Base-by-base conservation (phyloP, 495 filamentous ascomycete genomes). In the Hyphodiscus hymeniophilus region DNA sequence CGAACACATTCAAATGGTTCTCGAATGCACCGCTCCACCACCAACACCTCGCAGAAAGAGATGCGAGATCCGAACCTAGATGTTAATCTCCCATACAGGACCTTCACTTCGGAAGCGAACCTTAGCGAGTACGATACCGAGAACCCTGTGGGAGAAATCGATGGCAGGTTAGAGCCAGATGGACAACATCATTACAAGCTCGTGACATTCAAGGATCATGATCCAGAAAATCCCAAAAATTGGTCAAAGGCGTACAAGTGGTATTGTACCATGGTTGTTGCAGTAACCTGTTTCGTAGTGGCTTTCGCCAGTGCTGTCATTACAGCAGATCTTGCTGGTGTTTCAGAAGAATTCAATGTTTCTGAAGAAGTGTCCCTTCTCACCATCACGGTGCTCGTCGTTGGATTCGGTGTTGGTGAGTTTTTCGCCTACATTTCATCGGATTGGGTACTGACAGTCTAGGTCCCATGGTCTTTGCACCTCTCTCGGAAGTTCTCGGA, bases 391-490 rank as follows among this genome's bases (percentile, higher is more conserved):
- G 65, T 89, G 1, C 90, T 91, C 51, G 86, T 89, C 15, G 67
- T 90, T 50, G 86, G 86, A 15, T 89, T 89, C 56, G 85, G 84
- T 57, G 63, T 89, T 35, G 85, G 83, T 73, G 69, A 55, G 67
- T 35, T 32, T 5, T 28, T 43, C 5, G 28, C 28, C 24, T 17
- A 44, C 11, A 33, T 49, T 22, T 18, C 42, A 16, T n/a, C n/a
- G n/a, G 13, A 17, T 8, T n/a, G 13, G 12, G 18, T 31, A 26
- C 34, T 52, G n/a, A 57, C 30, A 43, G 5, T 44, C 24, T 50
- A 77, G 72, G 72, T 3, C 87, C 87, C n/a, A 85, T 90, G 84
- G 70, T 68, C 12, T 94, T 90, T 58, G 85, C 87, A 20, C 87
- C 87, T 0, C 61, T 89, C 45, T 84, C 77, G 10, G 86, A 90